Conservation (phyloP, 2,329 filamentous ascomycete species). For the Catunica adiposa region DNA sequence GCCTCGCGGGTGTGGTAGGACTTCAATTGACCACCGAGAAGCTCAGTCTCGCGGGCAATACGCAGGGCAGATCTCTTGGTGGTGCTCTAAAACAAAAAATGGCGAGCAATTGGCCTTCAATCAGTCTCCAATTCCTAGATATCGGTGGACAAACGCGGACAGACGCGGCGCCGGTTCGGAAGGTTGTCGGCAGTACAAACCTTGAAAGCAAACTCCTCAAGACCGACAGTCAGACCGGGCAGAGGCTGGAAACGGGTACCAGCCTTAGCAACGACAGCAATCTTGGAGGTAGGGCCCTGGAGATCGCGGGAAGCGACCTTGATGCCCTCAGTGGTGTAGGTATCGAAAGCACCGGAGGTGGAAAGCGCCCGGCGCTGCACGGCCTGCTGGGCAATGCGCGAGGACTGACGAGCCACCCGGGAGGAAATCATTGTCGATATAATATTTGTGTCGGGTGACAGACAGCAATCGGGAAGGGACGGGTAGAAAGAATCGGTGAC, state of each 20-base stretch:
- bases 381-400: slow-evolving; percentile 37
- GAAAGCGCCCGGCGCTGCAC: slow-evolving; percentile 36
- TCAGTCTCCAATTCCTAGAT: slow-evolving; percentile 10
- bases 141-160: background rate
- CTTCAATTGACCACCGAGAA: slow-evolving; percentile 78
- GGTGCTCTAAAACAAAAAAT: slow-evolving; percentile 49
- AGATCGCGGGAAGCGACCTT: slow-evolving; percentile 87
- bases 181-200: slow-evolving; percentile 26
- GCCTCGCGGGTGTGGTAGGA: slow-evolving; percentile 87
- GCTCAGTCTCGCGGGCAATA: slow-evolving; percentile 87
- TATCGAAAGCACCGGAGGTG: slow-evolving; percentile 68
- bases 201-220: slow-evolving; percentile 97
- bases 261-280: slow-evolving; percentile 84
- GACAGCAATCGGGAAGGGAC: slow-evolving; percentile 24
- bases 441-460: slow-evolving; percentile 35
- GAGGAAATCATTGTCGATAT: slow-evolving; percentile 45
- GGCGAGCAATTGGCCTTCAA: slow-evolving; percentile 31
- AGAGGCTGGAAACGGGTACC: slow-evolving; percentile 83
- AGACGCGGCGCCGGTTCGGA: slow-evolving; percentile 2
- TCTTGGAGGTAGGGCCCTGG: slow-evolving; percentile 72
- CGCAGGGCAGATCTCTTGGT: slow-evolving; percentile 74
- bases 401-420: slow-evolving; percentile 40
- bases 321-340: slow-evolving; percentile 68
- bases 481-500: slow-evolving; percentile 23
- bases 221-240: slow-evolving; percentile 74